A percentile compares a stretch with the other conserved stretches of the same genome.
Conservation (phyloP, 805 yeast species). For the Yueomyces sp. region DNA sequence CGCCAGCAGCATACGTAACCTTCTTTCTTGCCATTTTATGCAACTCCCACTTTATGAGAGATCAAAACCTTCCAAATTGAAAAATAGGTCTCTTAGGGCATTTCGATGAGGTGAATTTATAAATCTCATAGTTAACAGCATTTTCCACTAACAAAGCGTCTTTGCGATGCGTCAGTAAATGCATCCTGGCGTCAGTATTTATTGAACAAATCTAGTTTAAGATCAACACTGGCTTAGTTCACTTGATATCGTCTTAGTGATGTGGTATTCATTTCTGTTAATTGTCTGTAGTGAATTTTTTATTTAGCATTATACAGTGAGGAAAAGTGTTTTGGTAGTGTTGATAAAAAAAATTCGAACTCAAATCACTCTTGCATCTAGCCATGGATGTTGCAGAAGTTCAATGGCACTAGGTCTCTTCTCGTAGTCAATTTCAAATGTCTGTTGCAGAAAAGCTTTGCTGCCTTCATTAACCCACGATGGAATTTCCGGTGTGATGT, state of each 20-base stretch:
- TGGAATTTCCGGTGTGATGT: slow-evolving; percentile 70
- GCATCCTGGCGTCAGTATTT: too few species aligned
- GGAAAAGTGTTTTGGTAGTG: too few species aligned
- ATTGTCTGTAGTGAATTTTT: background rate
- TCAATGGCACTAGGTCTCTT: slow-evolving; percentile 65
- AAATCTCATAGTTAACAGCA: too few species aligned
- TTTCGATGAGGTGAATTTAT: too few species aligned
- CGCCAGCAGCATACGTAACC: slow-evolving; percentile 23
- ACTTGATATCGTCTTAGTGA: too few species aligned
- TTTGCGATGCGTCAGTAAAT: too few species aligned
- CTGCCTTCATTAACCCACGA: slow-evolving; percentile 57
- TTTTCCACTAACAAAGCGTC: too few species aligned
- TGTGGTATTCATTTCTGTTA: background rate
- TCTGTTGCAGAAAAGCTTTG: slow-evolving; percentile 44
- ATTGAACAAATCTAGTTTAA: too few species aligned
- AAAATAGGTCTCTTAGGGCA: too few species aligned
- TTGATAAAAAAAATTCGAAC: background rate
- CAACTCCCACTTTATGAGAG: too few species aligned
- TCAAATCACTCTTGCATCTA: slow-evolving; percentile 13
- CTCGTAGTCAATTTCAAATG: slow-evolving; percentile 65
- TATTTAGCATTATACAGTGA: background rate
- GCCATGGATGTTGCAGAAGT: slow-evolving; percentile 39
- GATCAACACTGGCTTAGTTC: too few species aligned
- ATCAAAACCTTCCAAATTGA: too few species aligned
- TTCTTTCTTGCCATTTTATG: slow-evolving; percentile 17